phyloP scores from a whole-genome alignment of 2,329 filamentous ascomycete species.

The Calcarisporium arbuscula region DNA sequence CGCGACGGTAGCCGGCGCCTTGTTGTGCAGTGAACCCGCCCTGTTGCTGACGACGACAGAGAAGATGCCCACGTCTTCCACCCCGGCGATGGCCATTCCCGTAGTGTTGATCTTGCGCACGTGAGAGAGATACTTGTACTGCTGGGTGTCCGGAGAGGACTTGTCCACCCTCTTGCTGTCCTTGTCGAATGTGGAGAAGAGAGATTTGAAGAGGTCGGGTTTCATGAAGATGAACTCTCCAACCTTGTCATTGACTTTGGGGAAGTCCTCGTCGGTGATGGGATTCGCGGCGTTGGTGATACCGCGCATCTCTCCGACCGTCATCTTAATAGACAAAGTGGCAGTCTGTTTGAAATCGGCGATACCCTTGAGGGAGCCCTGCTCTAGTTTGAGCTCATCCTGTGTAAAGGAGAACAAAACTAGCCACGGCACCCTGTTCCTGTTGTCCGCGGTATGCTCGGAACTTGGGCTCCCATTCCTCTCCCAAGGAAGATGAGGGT shows the following conservation, averaged over 20 bases:
- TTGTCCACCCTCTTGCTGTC: not conserved
- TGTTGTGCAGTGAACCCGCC: conserved; percentile 22
- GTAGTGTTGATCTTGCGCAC: conserved; percentile 30
- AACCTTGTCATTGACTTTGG: not conserved
- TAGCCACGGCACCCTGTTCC: conserved; percentile 33
- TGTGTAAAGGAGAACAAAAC: conserved; percentile 21
- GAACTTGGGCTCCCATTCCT: conserved; percentile 16
- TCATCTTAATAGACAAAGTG: conserved; percentile 12
- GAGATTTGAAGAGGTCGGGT: conserved; percentile 17
- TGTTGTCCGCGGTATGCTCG: not conserved
- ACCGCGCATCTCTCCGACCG: conserved; percentile 6
- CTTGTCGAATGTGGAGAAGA: conserved; percentile 15
- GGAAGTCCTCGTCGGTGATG: too few species aligned
- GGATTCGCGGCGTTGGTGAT: not conserved
- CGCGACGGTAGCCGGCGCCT: conserved; percentile 17
- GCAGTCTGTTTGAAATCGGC: conserved; percentile 4
- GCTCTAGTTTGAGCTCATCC: conserved; percentile 27
- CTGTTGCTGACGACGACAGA: conserved; percentile 28
- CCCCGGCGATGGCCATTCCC: conserved; percentile 29
- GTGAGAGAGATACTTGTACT: conserved; percentile 30
- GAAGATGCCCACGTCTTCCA: conserved; percentile 26
- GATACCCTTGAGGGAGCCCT: conserved; percentile 10
- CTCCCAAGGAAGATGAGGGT: conserved; percentile 39
- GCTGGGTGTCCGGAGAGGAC: conserved; percentile 11
- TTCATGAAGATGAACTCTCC: conserved; percentile 24